A percentile compares a stretch with the other conserved stretches of the same genome.
phyloP scores from a whole-genome alignment of 495 filamentous ascomycete species.

The Tuber melanosporum region DNA sequence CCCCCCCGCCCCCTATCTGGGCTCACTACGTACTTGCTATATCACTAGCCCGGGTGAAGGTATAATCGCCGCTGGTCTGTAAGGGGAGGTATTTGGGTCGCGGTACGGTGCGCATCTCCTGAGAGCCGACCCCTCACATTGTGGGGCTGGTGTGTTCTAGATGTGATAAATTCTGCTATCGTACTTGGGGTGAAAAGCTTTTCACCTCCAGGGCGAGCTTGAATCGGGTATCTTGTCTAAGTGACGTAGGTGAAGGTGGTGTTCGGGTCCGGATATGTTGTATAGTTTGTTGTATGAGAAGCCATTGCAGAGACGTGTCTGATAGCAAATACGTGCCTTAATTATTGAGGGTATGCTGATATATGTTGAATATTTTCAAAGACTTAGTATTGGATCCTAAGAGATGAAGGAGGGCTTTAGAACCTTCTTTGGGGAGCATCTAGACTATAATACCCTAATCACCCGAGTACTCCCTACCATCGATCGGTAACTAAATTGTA shows the following conservation, averaged over 20 bases:
- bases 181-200: no score
- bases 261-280: background rate
- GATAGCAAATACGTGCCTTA: background rate
- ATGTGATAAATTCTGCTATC: background rate
- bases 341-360: background rate
- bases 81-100: background rate
- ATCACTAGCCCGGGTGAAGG: no score
- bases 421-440: background rate
- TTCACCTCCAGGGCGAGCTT: background rate
- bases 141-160: background rate
- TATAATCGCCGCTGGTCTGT: no score
- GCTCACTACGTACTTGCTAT: no score
- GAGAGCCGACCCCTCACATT: background rate
- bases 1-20: no score
- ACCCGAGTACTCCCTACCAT: background rate
- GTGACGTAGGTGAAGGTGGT: background rate
- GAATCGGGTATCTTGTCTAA: background rate
- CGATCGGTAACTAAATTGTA: background rate
- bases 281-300: background rate
- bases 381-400: background rate
- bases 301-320: background rate
- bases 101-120: background rate
- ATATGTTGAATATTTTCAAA: background rate
- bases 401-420: background rate
- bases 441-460: background rate